phyloP scores from a whole-genome alignment of 148 eudicot genomes.

The Cornus suecica region DNA sequence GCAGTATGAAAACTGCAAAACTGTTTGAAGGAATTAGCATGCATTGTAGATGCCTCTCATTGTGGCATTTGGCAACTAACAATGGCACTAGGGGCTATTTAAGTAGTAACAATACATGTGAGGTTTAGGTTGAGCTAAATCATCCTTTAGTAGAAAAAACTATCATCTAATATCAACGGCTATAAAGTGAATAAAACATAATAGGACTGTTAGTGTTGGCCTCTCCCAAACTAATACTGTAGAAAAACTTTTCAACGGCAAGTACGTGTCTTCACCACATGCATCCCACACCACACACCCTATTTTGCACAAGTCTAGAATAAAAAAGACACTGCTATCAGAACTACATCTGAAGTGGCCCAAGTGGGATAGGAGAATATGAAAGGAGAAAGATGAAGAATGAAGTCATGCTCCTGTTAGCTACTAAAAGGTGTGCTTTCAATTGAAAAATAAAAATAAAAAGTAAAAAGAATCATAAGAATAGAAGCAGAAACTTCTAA shows the following conservation, averaged over 20 bases:
- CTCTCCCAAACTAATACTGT: neutral
- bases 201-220: neutral
- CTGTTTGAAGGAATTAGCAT: too few species aligned
- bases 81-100: neutral
- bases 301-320: too few species aligned
- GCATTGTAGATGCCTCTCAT: neutral
- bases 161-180: neutral
- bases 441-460: too few species aligned
- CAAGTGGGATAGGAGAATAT: neutral
- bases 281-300: too few species aligned
- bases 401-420: neutral
- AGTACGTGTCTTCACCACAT: neutral
- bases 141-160: neutral
- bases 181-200: neutral
- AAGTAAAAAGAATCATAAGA: too few species aligned
- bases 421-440: neutral
- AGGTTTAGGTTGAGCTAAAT: too few species aligned
- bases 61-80: neutral
- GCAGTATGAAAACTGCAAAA: neutral
- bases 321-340: too few species aligned
- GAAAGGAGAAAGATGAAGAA: neutral
- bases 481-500: neutral
- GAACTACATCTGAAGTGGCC: too few species aligned
- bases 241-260: neutral
- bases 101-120: neutral